Percentiles rank a stretch among this genome's conserved stretches.
Evolutionary conservation across 2,329 filamentous ascomycete genomes (phyloP).

Genomic region (Purpureocillium takamizusanense): DNA sequence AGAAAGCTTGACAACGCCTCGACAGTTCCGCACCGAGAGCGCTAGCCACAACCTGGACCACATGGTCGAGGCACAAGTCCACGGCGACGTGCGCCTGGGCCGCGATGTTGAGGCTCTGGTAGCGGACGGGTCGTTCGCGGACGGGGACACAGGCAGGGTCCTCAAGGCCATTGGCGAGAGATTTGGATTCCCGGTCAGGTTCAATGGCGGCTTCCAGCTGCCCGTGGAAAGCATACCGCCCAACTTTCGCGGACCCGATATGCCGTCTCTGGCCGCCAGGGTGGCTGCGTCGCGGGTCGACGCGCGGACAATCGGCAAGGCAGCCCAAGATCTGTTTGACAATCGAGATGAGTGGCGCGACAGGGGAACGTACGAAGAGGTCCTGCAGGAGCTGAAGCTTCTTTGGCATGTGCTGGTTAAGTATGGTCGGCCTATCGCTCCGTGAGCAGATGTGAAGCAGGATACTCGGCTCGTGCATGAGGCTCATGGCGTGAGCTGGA

Average conservation of each 20-base stretch:
- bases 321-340: background rate
- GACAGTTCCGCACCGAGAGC: background rate
- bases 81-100: conserved; percentile 9
- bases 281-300: conserved; percentile 5
- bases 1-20: background rate
- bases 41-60: conserved; percentile 11
- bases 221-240: conserved; percentile 2
- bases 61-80: conserved; percentile 12
- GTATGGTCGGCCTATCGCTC: background rate
- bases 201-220: conserved; percentile 7
- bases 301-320: background rate
- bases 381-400: conserved; percentile 7
- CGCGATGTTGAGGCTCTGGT: conserved; percentile 11
- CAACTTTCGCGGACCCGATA: conserved; percentile 10
- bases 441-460: no score
- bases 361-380: conserved; percentile 4
- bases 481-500: no score
- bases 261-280: conserved; percentile 8
- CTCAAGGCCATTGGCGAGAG: conserved; percentile 5
- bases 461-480: no score
- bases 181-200: conserved; percentile 8
- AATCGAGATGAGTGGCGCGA: conserved; percentile 1
- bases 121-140: conserved; percentile 9
- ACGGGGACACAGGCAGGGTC: conserved; percentile 3
- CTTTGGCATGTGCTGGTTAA: conserved; percentile 9